phyloP scores from a whole-genome alignment of 2,329 filamentous ascomycete species.

The Alternaria brassicae region DNA sequence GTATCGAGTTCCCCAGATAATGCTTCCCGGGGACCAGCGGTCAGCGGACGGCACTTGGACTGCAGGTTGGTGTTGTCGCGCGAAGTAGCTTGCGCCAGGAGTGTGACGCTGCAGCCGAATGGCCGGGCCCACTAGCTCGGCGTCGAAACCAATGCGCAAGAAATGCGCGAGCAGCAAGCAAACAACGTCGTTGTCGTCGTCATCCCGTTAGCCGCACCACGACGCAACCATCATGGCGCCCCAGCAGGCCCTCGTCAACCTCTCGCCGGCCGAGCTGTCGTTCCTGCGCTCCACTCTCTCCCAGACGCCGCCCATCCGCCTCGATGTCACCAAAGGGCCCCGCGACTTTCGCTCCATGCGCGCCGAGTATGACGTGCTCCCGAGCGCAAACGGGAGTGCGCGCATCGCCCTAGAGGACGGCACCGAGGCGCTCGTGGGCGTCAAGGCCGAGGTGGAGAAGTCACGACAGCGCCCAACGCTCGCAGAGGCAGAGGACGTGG shows the following conservation, averaged over 20 bases:
- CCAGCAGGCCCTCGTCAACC: slow-evolving; percentile 66
- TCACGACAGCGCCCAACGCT: slow-evolving; percentile 54
- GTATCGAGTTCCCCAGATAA: neutral
- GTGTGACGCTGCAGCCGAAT: slow-evolving; percentile 27
- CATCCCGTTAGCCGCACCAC: slow-evolving; percentile 15
- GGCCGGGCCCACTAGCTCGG: slow-evolving; percentile 22
- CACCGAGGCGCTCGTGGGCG: slow-evolving; percentile 92
- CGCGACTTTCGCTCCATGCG: slow-evolving; percentile 89
- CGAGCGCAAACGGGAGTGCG: slow-evolving; percentile 88
- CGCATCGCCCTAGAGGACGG: slow-evolving; percentile 94
- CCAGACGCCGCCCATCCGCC: slow-evolving; percentile 82
- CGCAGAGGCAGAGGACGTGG: slow-evolving; percentile 44
- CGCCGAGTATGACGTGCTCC: slow-evolving; percentile 89
- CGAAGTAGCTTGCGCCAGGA: slow-evolving; percentile 25
- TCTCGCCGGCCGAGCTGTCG: slow-evolving; percentile 94
- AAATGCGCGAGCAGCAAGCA: slow-evolving; percentile 16
- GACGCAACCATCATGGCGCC: slow-evolving; percentile 40
- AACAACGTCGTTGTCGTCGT: slow-evolving; percentile 2
- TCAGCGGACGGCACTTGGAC: slow-evolving; percentile 32
- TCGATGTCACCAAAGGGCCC: slow-evolving; percentile 67
- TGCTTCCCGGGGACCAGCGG: slow-evolving; percentile 17
- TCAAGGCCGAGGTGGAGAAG: slow-evolving; percentile 93
- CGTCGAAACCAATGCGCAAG: slow-evolving; percentile 20
- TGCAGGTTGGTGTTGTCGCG: slow-evolving; percentile 37
- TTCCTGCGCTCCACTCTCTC: slow-evolving; percentile 90